Base-by-base conservation (phyloP, 306 rosid species). In the Vigna reflexopilosa region DNA sequence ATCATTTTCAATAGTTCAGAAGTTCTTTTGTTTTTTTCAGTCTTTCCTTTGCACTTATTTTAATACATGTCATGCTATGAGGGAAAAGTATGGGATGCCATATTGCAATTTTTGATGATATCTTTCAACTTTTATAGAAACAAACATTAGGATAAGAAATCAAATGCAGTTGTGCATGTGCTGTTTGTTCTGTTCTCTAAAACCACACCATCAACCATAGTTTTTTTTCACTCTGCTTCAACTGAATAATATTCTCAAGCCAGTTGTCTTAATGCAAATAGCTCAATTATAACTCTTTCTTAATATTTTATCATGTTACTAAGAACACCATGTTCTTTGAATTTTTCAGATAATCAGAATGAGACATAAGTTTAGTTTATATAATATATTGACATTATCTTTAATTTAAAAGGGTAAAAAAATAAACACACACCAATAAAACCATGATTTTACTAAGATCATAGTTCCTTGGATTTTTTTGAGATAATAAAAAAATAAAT, bases 121-220 rank as follows among this genome's bases (percentile, higher is more conserved):
- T 17, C 69, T 58, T 65, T 56, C 52, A 13, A 40, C 47, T 20
- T 30, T 36, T 6, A 56, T 17, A 15, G 54, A 73, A 77, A 78
- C 13, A 42, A 62, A 74, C 67, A 6, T 7, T 63, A 69, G 9
- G 79, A 78, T 74, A 85, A 85, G 83, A 75, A 14, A 58, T 79
- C 82, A 82, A 77, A 64, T 79, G 86, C 75, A 54, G 54, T 10
- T 48, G 28, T 2, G 28, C 77, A 70, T 82, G 77, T 77, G 83
- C 58, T 73, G 72, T 54, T 85, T 68, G 75, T 73, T 81, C 42
- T 54, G 26, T 68, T 69, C 32, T 78, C 16, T 54, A 70, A 49
- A 67, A 34, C 70, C 36, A 50, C 34, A 49, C 32, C 40, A 61
- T 67, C 70, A 71, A 67, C 30, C 81, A 85, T 59, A 62, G 22